Evolutionary conservation across 2,329 filamentous ascomycete species (phyloP).

Genomic region (Calonectria leucothoes): DNA sequence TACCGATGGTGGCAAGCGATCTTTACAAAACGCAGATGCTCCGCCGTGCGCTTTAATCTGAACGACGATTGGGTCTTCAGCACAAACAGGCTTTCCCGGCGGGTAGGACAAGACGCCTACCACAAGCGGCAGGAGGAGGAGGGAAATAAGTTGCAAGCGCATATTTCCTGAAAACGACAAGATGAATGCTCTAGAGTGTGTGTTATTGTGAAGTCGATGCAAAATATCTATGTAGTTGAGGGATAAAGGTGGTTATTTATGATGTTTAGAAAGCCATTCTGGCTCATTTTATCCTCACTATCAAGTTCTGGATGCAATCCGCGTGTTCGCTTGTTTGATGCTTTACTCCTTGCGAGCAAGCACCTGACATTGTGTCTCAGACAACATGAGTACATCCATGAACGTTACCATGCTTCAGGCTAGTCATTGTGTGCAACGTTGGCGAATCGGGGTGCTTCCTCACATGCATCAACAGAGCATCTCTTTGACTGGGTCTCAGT

Average conservation of each 20-base stretch:
- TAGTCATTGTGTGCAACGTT: background rate
- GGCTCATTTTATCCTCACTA: background rate
- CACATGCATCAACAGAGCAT: background rate
- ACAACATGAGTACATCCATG: too few relatives aligned
- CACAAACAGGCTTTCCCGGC: background rate
- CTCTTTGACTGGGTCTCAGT: too few relatives aligned
- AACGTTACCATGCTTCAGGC: background rate
- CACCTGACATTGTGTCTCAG: background rate
- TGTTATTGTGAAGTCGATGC: too few relatives aligned
- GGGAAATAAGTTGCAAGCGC: background rate
- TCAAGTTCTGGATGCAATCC: background rate
- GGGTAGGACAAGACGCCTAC: background rate
- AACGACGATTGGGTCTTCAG: background rate
- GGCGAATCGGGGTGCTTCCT: background rate
- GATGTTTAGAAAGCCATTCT: background rate
- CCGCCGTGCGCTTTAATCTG: background rate
- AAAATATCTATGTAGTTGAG: too few relatives aligned
- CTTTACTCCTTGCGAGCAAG: background rate
- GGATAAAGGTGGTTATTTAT: background rate
- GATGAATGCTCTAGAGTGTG: background rate
- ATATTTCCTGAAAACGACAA: background rate
- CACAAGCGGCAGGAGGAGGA: background rate
- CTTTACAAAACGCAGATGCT: background rate
- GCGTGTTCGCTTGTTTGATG: background rate
- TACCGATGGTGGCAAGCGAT: background rate